Conservation (phyloP, 805 yeast genomes). For the Cyberlindnera meyerae region DNA sequence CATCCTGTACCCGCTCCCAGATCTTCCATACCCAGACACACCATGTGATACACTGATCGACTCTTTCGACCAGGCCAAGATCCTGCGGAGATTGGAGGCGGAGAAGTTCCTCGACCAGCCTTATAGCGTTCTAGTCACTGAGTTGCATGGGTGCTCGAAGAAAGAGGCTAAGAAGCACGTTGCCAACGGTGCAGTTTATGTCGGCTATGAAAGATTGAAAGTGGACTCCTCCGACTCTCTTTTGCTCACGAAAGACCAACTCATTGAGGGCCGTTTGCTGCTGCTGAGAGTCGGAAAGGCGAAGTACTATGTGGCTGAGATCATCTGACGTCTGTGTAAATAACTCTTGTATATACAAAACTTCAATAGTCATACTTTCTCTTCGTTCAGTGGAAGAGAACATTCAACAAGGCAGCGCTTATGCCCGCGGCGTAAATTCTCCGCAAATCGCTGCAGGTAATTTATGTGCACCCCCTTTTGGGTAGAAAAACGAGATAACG, state of each 20-base stretch:
- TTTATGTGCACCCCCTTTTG: too few species aligned
- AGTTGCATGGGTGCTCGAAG: constrained; percentile 43
- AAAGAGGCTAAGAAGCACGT: constrained; percentile 59
- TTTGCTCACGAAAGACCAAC: constrained; percentile 41
- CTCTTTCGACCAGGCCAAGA: constrained; percentile 56
- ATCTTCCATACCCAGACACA: constrained; percentile 42
- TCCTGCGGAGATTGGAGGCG: constrained; percentile 37
- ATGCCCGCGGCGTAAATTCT: too few species aligned
- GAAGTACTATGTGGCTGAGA: constrained; percentile 52
- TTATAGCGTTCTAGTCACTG: constrained; percentile 49
- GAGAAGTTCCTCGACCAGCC: constrained; percentile 34
- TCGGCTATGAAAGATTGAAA: constrained; percentile 57
- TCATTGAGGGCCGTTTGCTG: constrained; percentile 57
- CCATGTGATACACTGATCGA: constrained; percentile 44
- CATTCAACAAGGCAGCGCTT: too few species aligned
- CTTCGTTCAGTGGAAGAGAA: neutral
- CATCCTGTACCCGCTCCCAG: constrained; percentile 57
- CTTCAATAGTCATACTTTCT: too few species aligned
- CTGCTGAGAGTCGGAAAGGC: constrained; percentile 73
- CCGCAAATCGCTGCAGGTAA: too few species aligned
- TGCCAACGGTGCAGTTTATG: constrained; percentile 65
- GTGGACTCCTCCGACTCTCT: constrained; percentile 46
- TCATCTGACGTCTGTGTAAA: constrained; percentile 3
- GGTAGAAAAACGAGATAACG: too few species aligned
- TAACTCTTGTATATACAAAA: neutral